Evolutionary conservation across 176 grass and related monocot genomes (phyloP), one percentile per base, ranked within the genome.

Genomic region (Lolium rigidum): DNA sequence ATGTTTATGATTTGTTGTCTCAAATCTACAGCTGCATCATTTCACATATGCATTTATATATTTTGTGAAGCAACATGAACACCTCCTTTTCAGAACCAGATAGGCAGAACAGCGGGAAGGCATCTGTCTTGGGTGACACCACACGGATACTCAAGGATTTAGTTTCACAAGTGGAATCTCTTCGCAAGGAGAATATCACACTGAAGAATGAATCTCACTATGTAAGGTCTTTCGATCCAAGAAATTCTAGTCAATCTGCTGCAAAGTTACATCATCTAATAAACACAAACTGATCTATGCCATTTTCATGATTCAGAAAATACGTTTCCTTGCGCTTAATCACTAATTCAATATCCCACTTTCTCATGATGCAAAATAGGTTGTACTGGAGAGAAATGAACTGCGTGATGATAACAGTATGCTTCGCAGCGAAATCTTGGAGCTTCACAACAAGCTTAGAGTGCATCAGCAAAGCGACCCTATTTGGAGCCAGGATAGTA

Each of bases 181-280:
- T 97, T 78, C 91, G 88, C 76, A 91, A 97, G 76, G 95, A 97
- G 84, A 92, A 97, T 78, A 84, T 17, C 7, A 8, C 84, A n/a
- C 88, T 97, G 86, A 88, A 89, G 80, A 94, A 90, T 66, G 95
- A 97, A 93, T 94, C 95, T 79, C 88, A 89, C 49, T 97, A 94
- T 88, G 95, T 97, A 91, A 92, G 92, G 18, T 25, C 71, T 62
- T 92, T n/a, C 9, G 2, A 74, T 39, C 56, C 18, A 0, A 87
- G 54, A 48, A 61, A 59, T 8, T 9, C 38, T 10, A 58, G 69
- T 77, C 15, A 11, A 58, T 22, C 15, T 50, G 10, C 17, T 85
- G 38, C 4, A 26, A 59, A 58, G 4, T 8, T 70, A 35, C 59
- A 68, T 65, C 18, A 85, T 81, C 75, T 60, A 83, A 50, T 22